Evolutionary conservation across 495 filamentous ascomycete species (phyloP), one percentile per base, ranked within the genome.

Genomic region (Cudoniella acicularis): DNA sequence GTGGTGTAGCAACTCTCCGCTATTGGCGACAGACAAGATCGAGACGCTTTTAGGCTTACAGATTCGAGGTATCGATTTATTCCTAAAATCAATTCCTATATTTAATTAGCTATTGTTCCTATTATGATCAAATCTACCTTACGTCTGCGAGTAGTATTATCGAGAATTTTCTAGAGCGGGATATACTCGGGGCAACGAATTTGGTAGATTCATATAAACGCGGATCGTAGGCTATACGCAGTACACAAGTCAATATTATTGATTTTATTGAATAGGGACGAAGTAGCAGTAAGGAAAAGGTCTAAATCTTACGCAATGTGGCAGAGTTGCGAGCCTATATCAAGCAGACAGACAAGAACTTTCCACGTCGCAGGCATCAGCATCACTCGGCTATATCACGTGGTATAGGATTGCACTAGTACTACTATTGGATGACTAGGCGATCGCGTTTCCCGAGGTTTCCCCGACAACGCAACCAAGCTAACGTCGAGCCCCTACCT

Each of bases 241-340:
- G 36, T n/a, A n/a, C 17, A 55, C 52, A 55, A 20, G 52, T 55
- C 30, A 55, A 55, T 45, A 55, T 55, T 20, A 26, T 55, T 55
- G 52, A 64, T 57, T 57, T 64, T 20, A 64, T 64, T 57, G 61
- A 64, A 64, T 60, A 50, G 61, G 45, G 61, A 62, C 59, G 54
- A 60, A 59, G 60, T 59, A 36, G 49, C 41, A 62, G 49, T 58
- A 41, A 58, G 52, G 52, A 60, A 53, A 60, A 60, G 49, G 61
- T 60, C 52, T 45, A 57, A 46, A 60, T 52, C 61, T 60, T 64
- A 25, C 40, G 46, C 18, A 45, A 64, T 56, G 49, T 64, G 24
- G 61, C 57, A 64, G 61, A 60, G 57, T 50, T 64, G 27, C 56
- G 56, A 59, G 56, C 50, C 56, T 63, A 63, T 21, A 63, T 42